Conservation (phyloP, 192 early-diverging fungal genomes). For the Coemansia sp. region DNA sequence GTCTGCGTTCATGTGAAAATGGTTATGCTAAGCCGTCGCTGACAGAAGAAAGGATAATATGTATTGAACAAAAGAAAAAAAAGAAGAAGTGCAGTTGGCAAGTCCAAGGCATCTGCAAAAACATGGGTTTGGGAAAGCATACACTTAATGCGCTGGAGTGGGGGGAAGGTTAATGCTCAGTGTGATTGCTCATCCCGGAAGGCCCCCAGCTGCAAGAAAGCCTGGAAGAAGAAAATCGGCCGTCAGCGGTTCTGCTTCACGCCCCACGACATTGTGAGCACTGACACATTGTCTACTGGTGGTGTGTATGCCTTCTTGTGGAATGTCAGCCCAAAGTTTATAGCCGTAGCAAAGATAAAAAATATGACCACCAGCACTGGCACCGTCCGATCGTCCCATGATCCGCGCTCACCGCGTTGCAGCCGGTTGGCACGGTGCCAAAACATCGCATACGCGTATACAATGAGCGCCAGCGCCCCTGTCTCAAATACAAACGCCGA, state of each 20-base stretch:
- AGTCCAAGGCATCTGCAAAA: too few species aligned
- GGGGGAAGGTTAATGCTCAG: not conserved
- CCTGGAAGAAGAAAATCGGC: too few species aligned
- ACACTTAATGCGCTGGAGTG: not conserved
- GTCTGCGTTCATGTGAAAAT: slow-evolving; percentile 35
- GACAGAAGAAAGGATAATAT: not conserved
- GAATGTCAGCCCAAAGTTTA: slow-evolving; percentile 59
- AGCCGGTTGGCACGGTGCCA: slow-evolving; percentile 51
- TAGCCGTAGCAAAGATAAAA: slow-evolving; percentile 50
- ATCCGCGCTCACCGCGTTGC: slow-evolving; percentile 51
- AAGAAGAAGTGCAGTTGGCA: not conserved
- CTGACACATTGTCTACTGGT: slow-evolving; percentile 50
- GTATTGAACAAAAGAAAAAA: not conserved
- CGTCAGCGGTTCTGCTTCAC: slow-evolving; percentile 5
- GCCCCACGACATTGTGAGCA: slow-evolving; percentile 60
- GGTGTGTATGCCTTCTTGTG: slow-evolving; percentile 55
- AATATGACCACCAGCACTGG: slow-evolving; percentile 51
- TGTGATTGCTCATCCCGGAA: slow-evolving; percentile 1
- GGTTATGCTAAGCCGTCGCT: not conserved
- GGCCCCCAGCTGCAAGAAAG: too few species aligned
- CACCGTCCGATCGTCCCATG: slow-evolving; percentile 50
- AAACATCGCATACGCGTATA: slow-evolving; percentile 54
- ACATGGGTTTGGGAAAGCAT: not conserved
- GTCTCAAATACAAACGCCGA: slow-evolving; percentile 54
- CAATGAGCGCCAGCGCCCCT: slow-evolving; percentile 48